Conservation (phyloP, 2,329 filamentous ascomycete genomes). For the Thielaviopsis euricoi region DNA sequence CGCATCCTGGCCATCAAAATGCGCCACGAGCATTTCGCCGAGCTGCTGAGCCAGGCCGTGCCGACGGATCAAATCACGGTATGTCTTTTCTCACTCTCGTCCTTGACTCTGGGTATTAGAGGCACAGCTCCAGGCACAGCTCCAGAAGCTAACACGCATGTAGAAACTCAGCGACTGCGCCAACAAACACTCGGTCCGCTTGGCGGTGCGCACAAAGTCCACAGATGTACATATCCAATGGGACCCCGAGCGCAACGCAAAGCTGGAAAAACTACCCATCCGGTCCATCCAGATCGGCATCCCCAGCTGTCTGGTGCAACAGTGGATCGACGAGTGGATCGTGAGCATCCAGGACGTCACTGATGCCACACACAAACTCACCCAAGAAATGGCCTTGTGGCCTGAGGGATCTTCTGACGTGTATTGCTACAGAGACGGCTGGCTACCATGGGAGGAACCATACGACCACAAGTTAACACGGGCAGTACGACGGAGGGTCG, state of each 20-base stretch:
- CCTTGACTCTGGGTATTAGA: no score
- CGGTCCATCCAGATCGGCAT: constrained; percentile 47
- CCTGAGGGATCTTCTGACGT: constrained; percentile 26
- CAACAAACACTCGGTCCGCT: neutral
- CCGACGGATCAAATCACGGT: constrained; percentile 15
- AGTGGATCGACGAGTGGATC: constrained; percentile 35
- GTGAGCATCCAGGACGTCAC: constrained; percentile 42
- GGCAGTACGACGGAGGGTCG: neutral
- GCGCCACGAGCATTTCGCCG: constrained; percentile 31
- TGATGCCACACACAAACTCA: constrained; percentile 28
- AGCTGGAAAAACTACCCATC: constrained; percentile 28
- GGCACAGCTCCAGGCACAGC: no score
- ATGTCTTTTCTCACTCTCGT: neutral
- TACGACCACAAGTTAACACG: neutral
- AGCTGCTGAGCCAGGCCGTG: constrained; percentile 25
- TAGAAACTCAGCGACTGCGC: neutral
- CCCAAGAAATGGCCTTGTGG: neutral
- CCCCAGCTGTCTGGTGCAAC: constrained; percentile 25
- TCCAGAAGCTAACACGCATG: neutral
- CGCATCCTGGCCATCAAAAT: constrained; percentile 41
- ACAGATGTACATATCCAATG: constrained; percentile 40
- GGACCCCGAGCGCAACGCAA: constrained; percentile 40
- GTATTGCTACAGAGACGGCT: neutral
- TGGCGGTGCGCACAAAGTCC: constrained; percentile 12
- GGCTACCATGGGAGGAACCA: neutral